phyloP scores from a whole-genome alignment of 805 yeast genomes.

The Metschnikowia colocasiae region DNA sequence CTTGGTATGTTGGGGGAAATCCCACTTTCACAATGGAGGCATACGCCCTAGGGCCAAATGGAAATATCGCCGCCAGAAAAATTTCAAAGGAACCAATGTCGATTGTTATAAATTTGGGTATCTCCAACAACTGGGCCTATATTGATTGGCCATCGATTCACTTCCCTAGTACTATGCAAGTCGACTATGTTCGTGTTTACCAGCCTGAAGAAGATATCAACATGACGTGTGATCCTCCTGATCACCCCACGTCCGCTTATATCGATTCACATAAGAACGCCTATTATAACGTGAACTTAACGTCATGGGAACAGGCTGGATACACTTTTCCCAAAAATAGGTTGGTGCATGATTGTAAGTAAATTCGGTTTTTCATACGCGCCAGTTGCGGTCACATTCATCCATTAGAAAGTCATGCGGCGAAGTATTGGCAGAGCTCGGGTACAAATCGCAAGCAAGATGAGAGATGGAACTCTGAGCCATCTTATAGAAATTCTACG shows the following conservation, averaged over 20 bases:
- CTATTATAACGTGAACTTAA: conserved; percentile 64
- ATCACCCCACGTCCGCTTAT: conserved; percentile 81
- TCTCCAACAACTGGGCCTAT: conserved; percentile 90
- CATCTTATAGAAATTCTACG: not conserved
- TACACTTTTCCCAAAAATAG: conserved; percentile 44
- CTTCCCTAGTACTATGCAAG: conserved; percentile 73
- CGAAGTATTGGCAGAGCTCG: not conserved
- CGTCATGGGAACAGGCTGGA: conserved; percentile 75
- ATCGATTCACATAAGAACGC: conserved; percentile 67
- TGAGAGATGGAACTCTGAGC: not conserved
- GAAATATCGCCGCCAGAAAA: conserved; percentile 80
- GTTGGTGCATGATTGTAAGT: conserved; percentile 14
- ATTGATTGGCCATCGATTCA: conserved; percentile 80
- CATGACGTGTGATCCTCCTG: conserved; percentile 82
- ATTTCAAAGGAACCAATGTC: conserved; percentile 93
- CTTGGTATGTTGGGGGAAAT: conserved; percentile 31
- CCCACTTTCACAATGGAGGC: conserved; percentile 76
- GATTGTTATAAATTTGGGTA: conserved; percentile 79
- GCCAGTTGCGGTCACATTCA: not conserved
- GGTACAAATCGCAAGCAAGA: not conserved
- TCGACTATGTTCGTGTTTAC: conserved; percentile 89
- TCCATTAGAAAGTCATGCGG: not conserved
- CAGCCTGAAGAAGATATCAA: conserved; percentile 67
- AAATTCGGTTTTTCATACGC: not conserved
- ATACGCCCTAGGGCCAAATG: conserved; percentile 79